Conservation (phyloP, 1,139 yeast genomes). For the Scheffersomyces illinoinensis region DNA sequence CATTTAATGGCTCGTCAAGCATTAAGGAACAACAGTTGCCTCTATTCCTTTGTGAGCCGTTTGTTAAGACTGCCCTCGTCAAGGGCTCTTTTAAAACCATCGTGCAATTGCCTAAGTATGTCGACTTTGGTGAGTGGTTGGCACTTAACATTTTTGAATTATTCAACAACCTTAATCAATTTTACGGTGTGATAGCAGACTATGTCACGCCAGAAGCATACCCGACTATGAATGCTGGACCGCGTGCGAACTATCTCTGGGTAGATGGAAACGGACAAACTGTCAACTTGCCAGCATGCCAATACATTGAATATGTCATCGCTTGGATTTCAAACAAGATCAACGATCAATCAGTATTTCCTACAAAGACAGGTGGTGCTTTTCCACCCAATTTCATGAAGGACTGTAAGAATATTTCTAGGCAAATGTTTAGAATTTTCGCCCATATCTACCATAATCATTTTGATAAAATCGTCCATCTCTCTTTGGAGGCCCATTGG, state of each 20-base stretch:
- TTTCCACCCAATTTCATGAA: slow-evolving; percentile 84
- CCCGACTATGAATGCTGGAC: slow-evolving; percentile 96
- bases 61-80: slow-evolving; percentile 89
- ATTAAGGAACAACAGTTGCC: slow-evolving; percentile 36
- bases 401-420: slow-evolving; percentile 80
- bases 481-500: slow-evolving; percentile 96
- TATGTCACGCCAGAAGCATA: slow-evolving; percentile 85
- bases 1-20: slow-evolving; percentile 1
- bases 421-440: slow-evolving; percentile 95
- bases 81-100: slow-evolving; percentile 97
- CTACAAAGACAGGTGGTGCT: slow-evolving; percentile 90
- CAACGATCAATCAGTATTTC: slow-evolving; percentile 86
- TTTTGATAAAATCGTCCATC: slow-evolving; percentile 86
- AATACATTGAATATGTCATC: slow-evolving; percentile 87
- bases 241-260: slow-evolving; percentile 90
- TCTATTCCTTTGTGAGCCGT: slow-evolving; percentile 86
- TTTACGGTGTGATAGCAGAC: slow-evolving; percentile 85
- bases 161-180: slow-evolving; percentile 81
- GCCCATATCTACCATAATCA: slow-evolving; percentile 95
- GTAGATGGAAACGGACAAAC: slow-evolving; percentile 77
- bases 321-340: slow-evolving; percentile 88
- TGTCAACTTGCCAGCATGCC: slow-evolving; percentile 85
- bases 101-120: slow-evolving; percentile 92
- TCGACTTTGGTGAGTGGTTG: slow-evolving; percentile 93
- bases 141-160: slow-evolving; percentile 91